phyloP scores from a whole-genome alignment of 176 grass and related monocot genomes.

The Miscanthus lutarioriparius region DNA sequence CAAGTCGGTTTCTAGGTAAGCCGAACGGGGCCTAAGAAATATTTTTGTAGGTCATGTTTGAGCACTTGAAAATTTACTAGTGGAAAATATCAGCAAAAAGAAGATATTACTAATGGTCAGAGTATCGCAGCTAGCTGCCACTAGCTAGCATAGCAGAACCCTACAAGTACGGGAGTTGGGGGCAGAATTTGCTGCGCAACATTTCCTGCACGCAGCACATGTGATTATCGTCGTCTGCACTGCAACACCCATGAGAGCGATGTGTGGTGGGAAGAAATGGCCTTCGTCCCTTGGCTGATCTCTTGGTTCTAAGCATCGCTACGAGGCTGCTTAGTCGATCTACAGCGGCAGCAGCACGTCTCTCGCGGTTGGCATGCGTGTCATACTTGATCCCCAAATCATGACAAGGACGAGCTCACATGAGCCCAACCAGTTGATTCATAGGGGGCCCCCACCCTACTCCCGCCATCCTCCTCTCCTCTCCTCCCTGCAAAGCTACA shows the following conservation, averaged over 20 bases:
- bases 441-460: slow-evolving; percentile 19
- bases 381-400: slow-evolving; percentile 22
- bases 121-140: neutral
- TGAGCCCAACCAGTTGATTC: slow-evolving; percentile 47
- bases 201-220: neutral
- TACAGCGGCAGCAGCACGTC: neutral
- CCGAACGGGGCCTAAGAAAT: too few species aligned
- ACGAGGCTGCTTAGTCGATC: neutral
- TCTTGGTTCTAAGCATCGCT: neutral
- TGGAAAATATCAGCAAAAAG: neutral
- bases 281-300: neutral
- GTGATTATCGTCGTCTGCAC: slow-evolving; percentile 13
- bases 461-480: neutral
- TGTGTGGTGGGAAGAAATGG: slow-evolving; percentile 1
- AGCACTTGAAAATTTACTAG: neutral
- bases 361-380: neutral
- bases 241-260: neutral
- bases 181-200: neutral
- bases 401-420: slow-evolving; percentile 55
- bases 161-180: neutral
- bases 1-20: too few species aligned
- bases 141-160: neutral
- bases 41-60: neutral
- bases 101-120: neutral
- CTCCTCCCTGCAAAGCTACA: slow-evolving; percentile 18